Evolutionary conservation across 345 rosid genomes (phyloP).

Genomic region (Pelargonium nanum): DNA sequence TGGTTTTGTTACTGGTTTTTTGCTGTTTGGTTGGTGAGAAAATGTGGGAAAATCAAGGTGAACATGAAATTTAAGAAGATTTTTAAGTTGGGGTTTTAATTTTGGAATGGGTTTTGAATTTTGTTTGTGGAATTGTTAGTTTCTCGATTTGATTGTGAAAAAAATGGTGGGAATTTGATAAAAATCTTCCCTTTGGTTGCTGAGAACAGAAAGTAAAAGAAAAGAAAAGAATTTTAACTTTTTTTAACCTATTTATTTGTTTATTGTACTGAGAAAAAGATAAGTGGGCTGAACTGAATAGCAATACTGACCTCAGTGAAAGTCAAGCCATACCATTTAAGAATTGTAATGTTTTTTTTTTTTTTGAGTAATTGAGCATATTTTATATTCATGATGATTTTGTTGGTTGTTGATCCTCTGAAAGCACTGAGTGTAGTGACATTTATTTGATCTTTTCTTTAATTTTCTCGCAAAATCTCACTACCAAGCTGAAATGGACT

Average conservation of each 20-base stretch:
- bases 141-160: too few relatives aligned
- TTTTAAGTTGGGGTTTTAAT: neutral
- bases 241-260: neutral
- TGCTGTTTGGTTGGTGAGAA: conserved; percentile 13
- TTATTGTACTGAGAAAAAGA: neutral
- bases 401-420: neutral
- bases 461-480: too few relatives aligned
- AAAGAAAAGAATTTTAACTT: neutral
- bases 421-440: neutral
- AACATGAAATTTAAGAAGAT: conserved; percentile 1
- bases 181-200: neutral
- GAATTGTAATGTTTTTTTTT: neutral
- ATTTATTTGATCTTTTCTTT: neutral
- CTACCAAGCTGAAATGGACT: too few relatives aligned
- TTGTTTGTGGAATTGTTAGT: neutral
- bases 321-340: neutral
- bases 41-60: neutral
- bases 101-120: neutral
- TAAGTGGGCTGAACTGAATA: neutral
- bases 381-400: neutral
- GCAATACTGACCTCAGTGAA: neutral
- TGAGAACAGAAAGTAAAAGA: neutral
- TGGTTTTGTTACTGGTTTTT: conserved; percentile 8
- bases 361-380: neutral
- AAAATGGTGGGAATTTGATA: neutral